These are phyloP conservation scores for Zygosaccharomyces gambellarensis DNA, from an alignment of 805 yeast genomes.

Conservation along the genomic window DNA sequence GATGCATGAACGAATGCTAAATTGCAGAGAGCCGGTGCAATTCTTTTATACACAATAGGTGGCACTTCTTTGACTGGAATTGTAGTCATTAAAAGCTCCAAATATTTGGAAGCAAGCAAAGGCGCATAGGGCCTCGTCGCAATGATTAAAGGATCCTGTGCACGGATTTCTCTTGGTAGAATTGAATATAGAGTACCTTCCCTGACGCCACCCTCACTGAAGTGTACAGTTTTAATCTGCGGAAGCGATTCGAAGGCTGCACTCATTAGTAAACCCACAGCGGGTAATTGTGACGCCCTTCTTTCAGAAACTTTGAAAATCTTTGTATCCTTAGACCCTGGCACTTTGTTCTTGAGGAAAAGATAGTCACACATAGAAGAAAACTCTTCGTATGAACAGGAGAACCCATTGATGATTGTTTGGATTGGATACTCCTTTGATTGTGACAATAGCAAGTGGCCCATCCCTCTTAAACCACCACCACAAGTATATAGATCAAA, in stretches of 20 bases:
- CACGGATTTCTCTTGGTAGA: slow-evolving; percentile 51
- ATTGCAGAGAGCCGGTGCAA: slow-evolving; percentile 68
- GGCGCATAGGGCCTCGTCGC: slow-evolving; percentile 74
- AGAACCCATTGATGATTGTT: slow-evolving; percentile 64
- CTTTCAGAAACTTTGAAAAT: slow-evolving; percentile 64
- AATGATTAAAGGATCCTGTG: slow-evolving; percentile 63
- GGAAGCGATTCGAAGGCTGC: slow-evolving; percentile 63
- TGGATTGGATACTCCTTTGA: slow-evolving; percentile 61
- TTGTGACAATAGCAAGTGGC: slow-evolving; percentile 51
- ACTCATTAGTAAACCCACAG: slow-evolving; percentile 57
- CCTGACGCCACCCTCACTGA: slow-evolving; percentile 73
- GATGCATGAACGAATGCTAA: slow-evolving; percentile 73
- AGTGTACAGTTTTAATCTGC: slow-evolving; percentile 54
- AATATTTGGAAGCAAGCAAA: slow-evolving; percentile 52
- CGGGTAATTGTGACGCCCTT: slow-evolving; percentile 63
- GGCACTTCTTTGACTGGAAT: slow-evolving; percentile 58
- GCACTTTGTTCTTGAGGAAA: slow-evolving; percentile 45
- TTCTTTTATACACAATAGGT: slow-evolving; percentile 48
- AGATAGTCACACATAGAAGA: slow-evolving; percentile 48
- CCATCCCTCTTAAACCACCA: slow-evolving; percentile 69
- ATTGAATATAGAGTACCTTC: slow-evolving; percentile 68
- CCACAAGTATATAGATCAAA: slow-evolving; percentile 64
- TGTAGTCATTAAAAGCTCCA: slow-evolving; percentile 49
- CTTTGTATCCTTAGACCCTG: slow-evolving; percentile 39
- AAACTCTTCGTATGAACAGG: slow-evolving; percentile 51